Base-by-base conservation (phyloP, 495 filamentous ascomycete genomes). In the Melanomma pulvis-pyrius region DNA sequence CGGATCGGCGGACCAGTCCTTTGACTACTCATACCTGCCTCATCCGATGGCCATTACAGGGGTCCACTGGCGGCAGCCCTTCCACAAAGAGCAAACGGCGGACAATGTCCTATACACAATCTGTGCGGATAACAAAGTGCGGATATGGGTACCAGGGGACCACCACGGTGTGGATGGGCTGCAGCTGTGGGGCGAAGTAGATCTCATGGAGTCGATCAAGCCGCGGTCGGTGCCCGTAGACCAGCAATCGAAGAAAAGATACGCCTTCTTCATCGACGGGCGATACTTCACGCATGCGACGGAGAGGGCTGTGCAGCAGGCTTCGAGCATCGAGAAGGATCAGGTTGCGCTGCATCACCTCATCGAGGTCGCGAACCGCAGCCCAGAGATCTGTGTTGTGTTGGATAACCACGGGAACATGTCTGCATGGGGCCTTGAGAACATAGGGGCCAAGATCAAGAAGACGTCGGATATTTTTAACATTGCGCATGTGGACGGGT, bases 381-480 rank as follows among this genome's bases (percentile, higher is more conserved):
- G 82, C 53, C 96, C 93, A 0, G 96, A 99, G 70, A 85, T 98
- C 1, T 92, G 91, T 68, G 81, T 97, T 17, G 87, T 93, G 1
- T 80, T 96, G 55, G 93, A 99, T 76, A 88, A 89, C 21, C 80
- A 83, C 39, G 94, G 94, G 4, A 85, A 88, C 69, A 92, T 98
- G 91, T 92, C 90, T 50, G 94, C 93, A 0, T 97, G 93, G 93
- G 96, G 91, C 1, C 74, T 99, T 59, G 93, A 98, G 75, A 92
- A 93, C 72, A 83, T 97, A 25, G 91, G 92, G 19, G 87, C 85
- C 70, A 94, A 91, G 68, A 77, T 79, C 30, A 85, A 82, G 66
- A 84, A 87, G 65, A 82, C 83, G 1, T 82, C 86, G 41, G 87
- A 89, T 73, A 85, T 93, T 28, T 97, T 96, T 79, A 96, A 96